Evolutionary conservation across 306 rosid genomes (phyloP).

Genomic region (Acacia acuminata): DNA sequence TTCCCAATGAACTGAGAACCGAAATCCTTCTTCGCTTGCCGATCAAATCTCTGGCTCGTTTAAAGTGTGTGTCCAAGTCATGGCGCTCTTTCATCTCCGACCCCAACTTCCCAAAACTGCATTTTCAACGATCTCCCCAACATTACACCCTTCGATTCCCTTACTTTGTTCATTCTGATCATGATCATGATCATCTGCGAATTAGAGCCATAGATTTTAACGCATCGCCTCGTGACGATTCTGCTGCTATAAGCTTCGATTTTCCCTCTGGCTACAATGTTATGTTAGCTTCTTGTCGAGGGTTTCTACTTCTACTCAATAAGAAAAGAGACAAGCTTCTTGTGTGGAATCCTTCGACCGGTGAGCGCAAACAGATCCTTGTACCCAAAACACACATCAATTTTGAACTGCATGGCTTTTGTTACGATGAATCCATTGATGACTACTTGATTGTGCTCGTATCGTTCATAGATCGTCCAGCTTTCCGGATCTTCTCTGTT

Average conservation of each 20-base stretch:
- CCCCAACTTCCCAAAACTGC: background rate
- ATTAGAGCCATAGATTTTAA: too few relatives aligned
- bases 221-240: too few relatives aligned
- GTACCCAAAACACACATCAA: background rate
- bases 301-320: background rate
- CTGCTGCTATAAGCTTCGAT: too few relatives aligned
- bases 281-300: background rate
- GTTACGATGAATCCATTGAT: background rate
- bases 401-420: background rate
- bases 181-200: background rate
- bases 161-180: background rate
- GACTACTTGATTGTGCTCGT: background rate
- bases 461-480: background rate
- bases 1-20: background rate
- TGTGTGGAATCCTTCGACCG: background rate
- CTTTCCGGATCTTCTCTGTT: background rate
- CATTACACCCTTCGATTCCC: background rate
- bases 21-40: too few relatives aligned
- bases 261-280: too few relatives aligned
- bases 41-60: background rate
- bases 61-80: background rate
- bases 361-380: background rate
- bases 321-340: background rate
- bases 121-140: background rate
- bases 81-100: background rate